Evolutionary conservation across 176 grass and related monocot genomes (phyloP).

Genomic region (Triticum urartu): DNA sequence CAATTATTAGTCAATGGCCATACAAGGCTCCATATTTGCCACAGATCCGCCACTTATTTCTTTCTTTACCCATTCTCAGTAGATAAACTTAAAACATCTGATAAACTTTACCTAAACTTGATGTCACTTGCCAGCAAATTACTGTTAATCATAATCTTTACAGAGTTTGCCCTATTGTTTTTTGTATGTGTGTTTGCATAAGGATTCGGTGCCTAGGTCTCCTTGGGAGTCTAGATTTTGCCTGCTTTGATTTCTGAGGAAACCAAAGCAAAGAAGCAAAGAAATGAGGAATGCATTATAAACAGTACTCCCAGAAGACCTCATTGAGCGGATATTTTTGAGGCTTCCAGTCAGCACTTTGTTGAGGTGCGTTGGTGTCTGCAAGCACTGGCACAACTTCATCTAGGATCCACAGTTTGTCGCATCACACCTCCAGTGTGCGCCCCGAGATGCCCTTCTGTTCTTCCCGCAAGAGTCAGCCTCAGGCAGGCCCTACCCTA

Average conservation of each 20-base stretch:
- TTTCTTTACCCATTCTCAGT: background rate
- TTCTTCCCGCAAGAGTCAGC: background rate
- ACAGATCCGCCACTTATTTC: background rate
- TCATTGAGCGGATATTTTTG: slow-evolving; percentile 21
- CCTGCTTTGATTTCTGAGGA: background rate
- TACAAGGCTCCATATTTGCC: background rate
- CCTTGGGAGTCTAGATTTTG: background rate
- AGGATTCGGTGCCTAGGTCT: background rate
- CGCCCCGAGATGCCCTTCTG: background rate
- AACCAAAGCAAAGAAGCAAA: background rate
- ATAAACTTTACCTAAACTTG: background rate
- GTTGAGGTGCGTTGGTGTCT: slow-evolving; percentile 18
- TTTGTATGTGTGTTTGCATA: background rate
- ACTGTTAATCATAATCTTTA: background rate
- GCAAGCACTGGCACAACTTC: slow-evolving; percentile 30
- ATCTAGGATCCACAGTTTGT: slow-evolving; percentile 16
- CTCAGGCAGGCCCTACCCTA: background rate
- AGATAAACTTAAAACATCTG: background rate
- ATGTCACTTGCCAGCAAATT: background rate
- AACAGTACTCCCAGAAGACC: background rate
- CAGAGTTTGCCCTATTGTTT: background rate
- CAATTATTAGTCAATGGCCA: background rate
- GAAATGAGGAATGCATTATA: background rate
- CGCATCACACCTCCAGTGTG: background rate
- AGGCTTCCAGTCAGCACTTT: slow-evolving; percentile 21